Percentiles rank a stretch among this genome's conserved stretches.
Conservation (phyloP, 148 eudicot genomes). For the Limonium bicolor region DNA sequence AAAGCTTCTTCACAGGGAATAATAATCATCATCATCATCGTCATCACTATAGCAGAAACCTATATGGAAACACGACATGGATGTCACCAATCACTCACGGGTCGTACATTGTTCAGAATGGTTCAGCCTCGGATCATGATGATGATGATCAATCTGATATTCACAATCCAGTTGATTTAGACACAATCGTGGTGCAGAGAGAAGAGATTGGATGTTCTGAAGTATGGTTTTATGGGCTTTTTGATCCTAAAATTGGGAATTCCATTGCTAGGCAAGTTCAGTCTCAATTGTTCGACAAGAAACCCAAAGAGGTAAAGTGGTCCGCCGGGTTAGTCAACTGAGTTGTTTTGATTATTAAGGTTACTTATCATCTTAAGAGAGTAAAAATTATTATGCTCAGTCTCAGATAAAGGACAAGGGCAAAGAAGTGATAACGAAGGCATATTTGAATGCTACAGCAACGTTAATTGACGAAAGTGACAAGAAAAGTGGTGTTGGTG, state of each 20-base stretch:
- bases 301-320: constrained; percentile 47
- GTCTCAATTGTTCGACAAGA: constrained; percentile 35
- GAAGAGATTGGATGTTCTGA: constrained; percentile 42
- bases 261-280: constrained; percentile 37
- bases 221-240: constrained; percentile 56
- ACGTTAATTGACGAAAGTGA: constrained; percentile 12
- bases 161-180: constrained; percentile 15
- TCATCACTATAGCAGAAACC: no score
- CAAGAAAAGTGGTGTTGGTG: constrained; percentile 11
- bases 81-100: constrained; percentile 54
- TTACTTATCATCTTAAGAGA: neutral
- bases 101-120: constrained; percentile 32
- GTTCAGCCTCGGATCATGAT: constrained; percentile 6
- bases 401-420: constrained; percentile 27
- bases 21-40: no score
- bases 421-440: constrained; percentile 54
- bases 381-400: constrained; percentile 8
- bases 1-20: no score
- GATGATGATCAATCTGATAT: constrained; percentile 4
- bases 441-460: constrained; percentile 24
- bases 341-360: neutral
- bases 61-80: no score
- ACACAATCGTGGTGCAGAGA: constrained; percentile 44
- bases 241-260: constrained; percentile 21
- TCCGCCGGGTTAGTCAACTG: neutral